Conservation (phyloP, 106 monocot species). For the Iris macrosiphon region DNA sequence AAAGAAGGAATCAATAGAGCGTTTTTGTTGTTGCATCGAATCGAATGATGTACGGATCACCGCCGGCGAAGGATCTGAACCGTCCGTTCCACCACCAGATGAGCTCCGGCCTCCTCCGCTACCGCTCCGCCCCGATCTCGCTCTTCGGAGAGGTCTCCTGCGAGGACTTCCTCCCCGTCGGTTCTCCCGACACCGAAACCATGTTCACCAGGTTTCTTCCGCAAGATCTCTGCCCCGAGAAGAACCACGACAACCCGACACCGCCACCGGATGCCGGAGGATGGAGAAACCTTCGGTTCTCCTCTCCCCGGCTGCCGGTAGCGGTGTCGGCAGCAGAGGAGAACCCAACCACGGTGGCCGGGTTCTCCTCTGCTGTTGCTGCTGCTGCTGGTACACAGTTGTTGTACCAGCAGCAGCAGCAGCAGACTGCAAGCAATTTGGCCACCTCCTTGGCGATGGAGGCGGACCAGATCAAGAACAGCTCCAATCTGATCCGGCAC, state of each 20-base stretch:
- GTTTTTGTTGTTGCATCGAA: too few relatives aligned
- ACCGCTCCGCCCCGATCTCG: conserved; percentile 83
- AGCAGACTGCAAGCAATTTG: not conserved
- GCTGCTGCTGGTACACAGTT: conserved; percentile 18
- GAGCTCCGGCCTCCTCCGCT: conserved; percentile 68
- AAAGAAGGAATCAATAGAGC: too few relatives aligned
- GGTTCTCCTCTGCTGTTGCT: conserved; percentile 17
- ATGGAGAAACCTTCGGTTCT: not conserved
- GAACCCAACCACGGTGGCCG: too few relatives aligned
- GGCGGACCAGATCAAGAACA: not conserved
- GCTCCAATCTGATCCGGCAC: conserved; percentile 13
- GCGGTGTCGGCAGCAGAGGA: not conserved
- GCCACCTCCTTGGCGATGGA: conserved; percentile 8
- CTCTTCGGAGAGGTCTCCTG: conserved; percentile 64
- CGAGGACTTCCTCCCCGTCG: conserved; percentile 74
- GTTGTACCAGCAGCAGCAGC: conserved; percentile 50
- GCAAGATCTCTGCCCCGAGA: conserved; percentile 39
- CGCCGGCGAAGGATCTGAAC: conserved; percentile 44
- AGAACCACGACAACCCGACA: conserved; percentile 14
- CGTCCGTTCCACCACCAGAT: conserved; percentile 43
- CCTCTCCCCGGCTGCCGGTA: not conserved
- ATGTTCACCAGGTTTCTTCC: conserved; percentile 66
- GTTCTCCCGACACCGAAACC: conserved; percentile 8
- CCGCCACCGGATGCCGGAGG: not conserved
- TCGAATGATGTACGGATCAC: conserved; percentile 66